Evolutionary conservation across 192 early-diverging fungal genomes (phyloP), one percentile per base, ranked within the genome.

Genomic region (Podila verticillata): DNA sequence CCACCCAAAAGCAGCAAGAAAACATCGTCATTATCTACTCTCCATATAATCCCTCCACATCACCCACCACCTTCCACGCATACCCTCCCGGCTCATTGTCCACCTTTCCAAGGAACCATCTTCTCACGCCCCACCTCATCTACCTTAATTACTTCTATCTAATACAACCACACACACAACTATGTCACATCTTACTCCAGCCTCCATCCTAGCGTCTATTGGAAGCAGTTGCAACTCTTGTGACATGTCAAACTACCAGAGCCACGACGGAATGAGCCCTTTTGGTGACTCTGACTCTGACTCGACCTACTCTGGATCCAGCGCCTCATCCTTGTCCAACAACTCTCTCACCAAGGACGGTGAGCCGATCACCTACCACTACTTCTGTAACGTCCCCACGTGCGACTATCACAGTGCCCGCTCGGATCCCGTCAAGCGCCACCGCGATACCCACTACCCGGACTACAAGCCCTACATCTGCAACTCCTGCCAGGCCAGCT

Each of bases 391-490:
- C 61, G 68, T 80, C 31, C 77, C 77, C 2, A 80, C 77, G 6
- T 80, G 77, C 48, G 77, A 72, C 44, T 80, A 80, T 32, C 77
- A 80, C 35, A 72, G 70, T n/a, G 77, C 70, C 7, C 64, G 77
- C 2, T 80, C 77, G 4, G 77, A 80, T 28, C 77, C 77, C 22
- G 77, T 80, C 54, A 80, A 80, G 64, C 64, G 77, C 19, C 77
- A 80, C 47, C 61, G 77, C 20, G 77, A 80, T 28, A 80, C 77
- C 3, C 77, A 80, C 24, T 80, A 72, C 48, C 77, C 77, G 0
- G 77, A 80, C 57, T 80, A 80, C 70, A 80, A 80, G 61, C 77
- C 77, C 9, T 80, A 72, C 61, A 80, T 80, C 48, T 80, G 77
- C 66, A 80, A 80, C 66, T 65, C 72, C 48, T 80, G 77, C 47